These are phyloP conservation scores for Syzygium oleosum DNA, from an alignment of 345 rosid genomes.

Conservation along the genomic window DNA sequence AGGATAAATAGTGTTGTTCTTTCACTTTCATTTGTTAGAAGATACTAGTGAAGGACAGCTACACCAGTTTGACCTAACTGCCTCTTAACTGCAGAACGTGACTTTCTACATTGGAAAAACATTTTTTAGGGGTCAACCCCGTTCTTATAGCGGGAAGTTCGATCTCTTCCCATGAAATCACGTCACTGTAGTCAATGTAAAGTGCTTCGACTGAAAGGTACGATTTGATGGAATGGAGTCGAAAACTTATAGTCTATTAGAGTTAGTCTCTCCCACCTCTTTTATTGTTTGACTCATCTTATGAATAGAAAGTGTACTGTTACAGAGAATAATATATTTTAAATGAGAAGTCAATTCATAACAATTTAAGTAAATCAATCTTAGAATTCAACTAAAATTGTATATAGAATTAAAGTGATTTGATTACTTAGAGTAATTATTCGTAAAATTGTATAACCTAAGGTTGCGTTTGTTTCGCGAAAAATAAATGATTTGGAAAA, in stretches of 20 bases:
- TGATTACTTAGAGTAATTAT: background rate
- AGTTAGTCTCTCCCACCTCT: too few relatives aligned
- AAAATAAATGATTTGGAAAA: background rate
- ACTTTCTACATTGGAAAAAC: background rate
- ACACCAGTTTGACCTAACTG: background rate
- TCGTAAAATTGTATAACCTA: background rate
- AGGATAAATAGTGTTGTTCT: background rate
- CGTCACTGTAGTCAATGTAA: rapidly evolving
- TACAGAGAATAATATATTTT: background rate
- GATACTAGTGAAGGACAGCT: rapidly evolving
- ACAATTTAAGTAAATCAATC: background rate
- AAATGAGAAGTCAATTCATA: background rate
- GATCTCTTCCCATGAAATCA: background rate
- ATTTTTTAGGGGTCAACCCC: background rate
- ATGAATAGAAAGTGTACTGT: background rate
- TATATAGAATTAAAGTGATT: background rate
- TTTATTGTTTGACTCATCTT: background rate
- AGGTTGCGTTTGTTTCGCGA: background rate
- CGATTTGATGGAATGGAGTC: background rate
- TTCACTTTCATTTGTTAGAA: background rate
- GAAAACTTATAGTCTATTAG: background rate
- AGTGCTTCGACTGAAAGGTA: background rate
- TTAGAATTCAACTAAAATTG: background rate
- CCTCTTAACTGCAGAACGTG: background rate
- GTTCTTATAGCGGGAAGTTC: background rate